Percentiles rank a stretch among this genome's conserved stretches.
phyloP scores from a whole-genome alignment of 2,329 filamentous ascomycete genomes.

The Domatiomyces globalis region DNA sequence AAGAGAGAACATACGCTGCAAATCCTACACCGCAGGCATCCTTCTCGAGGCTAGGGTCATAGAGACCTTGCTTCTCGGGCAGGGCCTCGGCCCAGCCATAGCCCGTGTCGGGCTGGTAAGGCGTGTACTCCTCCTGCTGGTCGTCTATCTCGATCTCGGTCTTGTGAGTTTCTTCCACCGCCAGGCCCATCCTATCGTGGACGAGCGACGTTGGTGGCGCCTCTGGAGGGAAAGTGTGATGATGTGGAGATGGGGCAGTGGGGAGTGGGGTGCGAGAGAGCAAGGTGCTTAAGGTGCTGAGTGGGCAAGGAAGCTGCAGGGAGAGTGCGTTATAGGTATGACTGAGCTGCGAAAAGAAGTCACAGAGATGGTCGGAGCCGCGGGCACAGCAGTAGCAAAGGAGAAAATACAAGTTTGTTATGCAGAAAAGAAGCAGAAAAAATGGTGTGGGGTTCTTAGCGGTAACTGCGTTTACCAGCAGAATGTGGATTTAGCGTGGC shows the following conservation, averaged over 20 bases:
- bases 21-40: constrained; percentile 99
- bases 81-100: constrained; percentile 94
- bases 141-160: constrained; percentile 32
- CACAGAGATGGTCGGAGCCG: neutral
- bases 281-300: neutral
- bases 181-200: constrained; percentile 34
- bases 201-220: constrained; percentile 6
- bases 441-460: neutral
- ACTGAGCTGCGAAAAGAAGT: neutral
- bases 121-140: constrained; percentile 34
- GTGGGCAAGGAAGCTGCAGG: neutral
- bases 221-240: neutral
- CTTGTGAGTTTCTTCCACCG: constrained; percentile 35
- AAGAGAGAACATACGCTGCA: constrained; percentile 57
- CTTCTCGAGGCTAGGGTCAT: constrained; percentile 90
- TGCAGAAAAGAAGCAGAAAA: neutral
- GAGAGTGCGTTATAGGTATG: neutral
- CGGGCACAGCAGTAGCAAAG: neutral
- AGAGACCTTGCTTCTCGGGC: constrained; percentile 95
- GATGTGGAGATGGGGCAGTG: neutral
- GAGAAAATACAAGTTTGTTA: neutral
- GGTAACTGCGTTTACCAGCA: neutral
- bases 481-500: neutral
- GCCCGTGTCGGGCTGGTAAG: constrained; percentile 42
- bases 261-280: neutral